Conservation (phyloP, 352 stramenopile genomes). For the Pythium pyrilobum region DNA sequence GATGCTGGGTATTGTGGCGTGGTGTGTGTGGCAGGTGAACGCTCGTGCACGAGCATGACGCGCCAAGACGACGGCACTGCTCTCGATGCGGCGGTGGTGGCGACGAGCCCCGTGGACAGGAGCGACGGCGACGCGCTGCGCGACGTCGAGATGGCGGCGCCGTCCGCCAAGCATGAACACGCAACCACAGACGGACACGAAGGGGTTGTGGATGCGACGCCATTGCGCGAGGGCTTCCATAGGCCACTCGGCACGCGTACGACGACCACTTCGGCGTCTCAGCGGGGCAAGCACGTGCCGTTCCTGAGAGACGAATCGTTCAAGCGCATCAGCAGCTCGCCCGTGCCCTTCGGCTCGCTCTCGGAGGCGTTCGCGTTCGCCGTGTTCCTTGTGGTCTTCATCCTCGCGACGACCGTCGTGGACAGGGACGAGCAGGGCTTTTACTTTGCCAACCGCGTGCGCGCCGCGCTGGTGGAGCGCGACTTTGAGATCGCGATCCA, state of each 20-base stretch:
- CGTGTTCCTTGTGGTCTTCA: slow-evolving; percentile 52
- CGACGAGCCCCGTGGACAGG: slow-evolving; percentile 7
- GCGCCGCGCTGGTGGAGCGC: slow-evolving; percentile 36
- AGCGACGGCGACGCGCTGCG: slow-evolving; percentile 17
- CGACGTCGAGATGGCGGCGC: slow-evolving; percentile 24
- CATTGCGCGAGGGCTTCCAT: slow-evolving; percentile 1
- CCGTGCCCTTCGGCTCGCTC: slow-evolving; percentile 50
- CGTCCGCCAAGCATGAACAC: background rate
- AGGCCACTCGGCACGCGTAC: slow-evolving; percentile 16
- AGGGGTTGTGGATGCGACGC: slow-evolving; percentile 5
- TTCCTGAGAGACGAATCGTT: slow-evolving; percentile 31
- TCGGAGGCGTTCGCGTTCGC: slow-evolving; percentile 40
- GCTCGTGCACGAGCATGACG: slow-evolving; percentile 17
- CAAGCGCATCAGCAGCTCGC: slow-evolving; percentile 29
- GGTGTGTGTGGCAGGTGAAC: too few species aligned
- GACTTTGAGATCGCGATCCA: slow-evolving; percentile 34
- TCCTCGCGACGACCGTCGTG: slow-evolving; percentile 44
- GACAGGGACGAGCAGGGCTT: slow-evolving; percentile 44
- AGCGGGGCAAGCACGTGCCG: slow-evolving; percentile 3
- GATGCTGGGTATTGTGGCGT: too few species aligned
- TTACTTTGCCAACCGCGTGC: slow-evolving; percentile 60
- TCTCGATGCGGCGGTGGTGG: slow-evolving; percentile 13
- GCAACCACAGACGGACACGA: slow-evolving; percentile 1
- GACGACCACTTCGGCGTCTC: background rate
- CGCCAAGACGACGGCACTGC: slow-evolving; percentile 25